Conservation (phyloP, 1,284 basidiomycete species). For the Agaricales sp. region DNA sequence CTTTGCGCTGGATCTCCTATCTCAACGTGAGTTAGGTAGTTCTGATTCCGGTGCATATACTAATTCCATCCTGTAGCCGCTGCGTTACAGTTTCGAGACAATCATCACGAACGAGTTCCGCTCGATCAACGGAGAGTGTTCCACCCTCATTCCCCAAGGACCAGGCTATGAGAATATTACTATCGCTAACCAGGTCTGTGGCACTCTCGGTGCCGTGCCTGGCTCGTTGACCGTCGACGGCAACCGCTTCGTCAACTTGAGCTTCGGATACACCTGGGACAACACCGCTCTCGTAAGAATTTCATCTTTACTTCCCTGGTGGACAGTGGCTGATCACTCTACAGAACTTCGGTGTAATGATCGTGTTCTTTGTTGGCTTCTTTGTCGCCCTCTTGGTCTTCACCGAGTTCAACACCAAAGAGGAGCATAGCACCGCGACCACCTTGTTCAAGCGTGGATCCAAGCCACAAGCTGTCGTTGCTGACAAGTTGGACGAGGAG, state of each 20-base stretch:
- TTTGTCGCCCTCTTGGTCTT: conserved; percentile 28
- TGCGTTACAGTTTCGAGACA: conserved; percentile 39
- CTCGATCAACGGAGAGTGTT: conserved; percentile 29
- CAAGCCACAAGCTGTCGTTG: neutral
- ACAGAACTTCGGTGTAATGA: conserved; percentile 49
- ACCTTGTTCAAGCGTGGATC: neutral
- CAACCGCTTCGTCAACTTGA: conserved; percentile 31
- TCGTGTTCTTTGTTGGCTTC: conserved; percentile 42
- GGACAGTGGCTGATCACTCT: conserved; percentile 24
- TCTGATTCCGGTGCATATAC: conserved; percentile 57
- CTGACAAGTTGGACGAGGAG: neutral
- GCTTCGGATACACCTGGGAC: conserved; percentile 40
- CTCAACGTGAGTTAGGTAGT: conserved; percentile 41
- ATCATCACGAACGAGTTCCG: conserved; percentile 50
- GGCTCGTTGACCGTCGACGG: conserved; percentile 27
- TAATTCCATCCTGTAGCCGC: conserved; percentile 38
- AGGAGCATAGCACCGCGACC: neutral
- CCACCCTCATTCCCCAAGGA: conserved; percentile 32
- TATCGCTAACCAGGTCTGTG: conserved; percentile 36
- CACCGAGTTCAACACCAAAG: neutral
- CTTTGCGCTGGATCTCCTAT: conserved; percentile 37
- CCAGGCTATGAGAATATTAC: conserved; percentile 30
- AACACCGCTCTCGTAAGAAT: conserved; percentile 18
- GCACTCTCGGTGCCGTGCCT: conserved; percentile 28
- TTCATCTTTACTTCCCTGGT: neutral